These are phyloP conservation scores for Talaromyces sp. DNA, from an alignment of 2,329 filamentous ascomycete genomes.

Conservation along the genomic window DNA sequence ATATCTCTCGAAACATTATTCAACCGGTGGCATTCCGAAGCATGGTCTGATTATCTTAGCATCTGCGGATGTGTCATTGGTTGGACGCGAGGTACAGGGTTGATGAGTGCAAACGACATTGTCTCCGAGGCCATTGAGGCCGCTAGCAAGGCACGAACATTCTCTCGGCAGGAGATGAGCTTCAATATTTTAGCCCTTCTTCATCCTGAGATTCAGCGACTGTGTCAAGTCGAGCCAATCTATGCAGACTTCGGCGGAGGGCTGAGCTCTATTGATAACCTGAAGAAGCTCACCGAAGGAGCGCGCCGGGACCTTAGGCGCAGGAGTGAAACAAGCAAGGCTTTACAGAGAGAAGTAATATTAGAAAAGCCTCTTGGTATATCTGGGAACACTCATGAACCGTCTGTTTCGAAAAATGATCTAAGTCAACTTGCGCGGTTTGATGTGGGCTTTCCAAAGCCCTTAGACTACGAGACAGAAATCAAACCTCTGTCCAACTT, in stretches of 20 bases:
- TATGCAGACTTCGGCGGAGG: conserved; percentile 89
- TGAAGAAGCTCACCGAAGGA: no score
- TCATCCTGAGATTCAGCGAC: no score
- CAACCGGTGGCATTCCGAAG: conserved; percentile 96
- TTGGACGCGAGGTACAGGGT: conserved; percentile 95
- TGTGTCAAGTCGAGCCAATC: neutral
- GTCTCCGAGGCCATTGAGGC: conserved; percentile 92
- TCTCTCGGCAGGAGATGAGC: neutral
- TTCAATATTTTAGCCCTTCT: neutral
- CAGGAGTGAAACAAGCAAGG: no score
- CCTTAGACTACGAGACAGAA: conserved; percentile 80
- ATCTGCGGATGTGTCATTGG: conserved; percentile 98
- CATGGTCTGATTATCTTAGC: conserved; percentile 93
- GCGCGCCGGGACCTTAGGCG: no score
- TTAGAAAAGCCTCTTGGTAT: no score
- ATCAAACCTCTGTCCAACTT: conserved; percentile 81
- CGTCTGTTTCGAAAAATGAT: no score
- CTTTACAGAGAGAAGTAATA: no score
- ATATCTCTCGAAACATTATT: conserved; percentile 93
- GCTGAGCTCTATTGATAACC: no score
- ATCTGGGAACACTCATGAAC: no score
- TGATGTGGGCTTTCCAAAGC: conserved; percentile 48
- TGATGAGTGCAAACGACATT: conserved; percentile 97
- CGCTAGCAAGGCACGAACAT: neutral
- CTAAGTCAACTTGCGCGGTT: no score